Base-by-base conservation (phyloP, 805 yeast species). In the Priceomyces haplophilus region DNA sequence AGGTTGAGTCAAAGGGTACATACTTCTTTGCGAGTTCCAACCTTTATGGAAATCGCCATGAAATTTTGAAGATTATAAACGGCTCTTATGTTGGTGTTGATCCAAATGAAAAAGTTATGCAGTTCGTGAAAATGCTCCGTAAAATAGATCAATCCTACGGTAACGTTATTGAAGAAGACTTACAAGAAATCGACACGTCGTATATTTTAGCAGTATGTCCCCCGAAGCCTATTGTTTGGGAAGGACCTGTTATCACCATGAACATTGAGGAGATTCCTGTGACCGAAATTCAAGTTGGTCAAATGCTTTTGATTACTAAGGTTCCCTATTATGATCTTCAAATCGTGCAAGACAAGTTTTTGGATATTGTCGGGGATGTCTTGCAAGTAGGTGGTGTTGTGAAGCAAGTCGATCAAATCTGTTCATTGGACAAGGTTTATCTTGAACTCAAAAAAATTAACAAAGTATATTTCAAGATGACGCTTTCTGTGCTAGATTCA, bases 141-240 rank as follows among this genome's bases (percentile, higher is more conserved):
- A 48, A 45, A 34, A 45, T 49, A 18, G 51, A 44, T 30, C 54
- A 49, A 27, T 54, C 52, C 38, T 55, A 45, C 31, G 58, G 48
- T 32, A 46, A 43, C 19, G 11, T 29, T 16, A 19, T 10, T 10
- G 34, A 16, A 10, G 24, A 19, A 7, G 15, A n/a, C 8, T 7
- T 21, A 12, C 25, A 34, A 34, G 21, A 34, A 11, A 19, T 19
- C 15, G 37, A 34, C 11, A 39, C 69, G 20, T 86, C 88, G 0
- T 88, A 86, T 49, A 75, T 88, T 11, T 53, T 89, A 20, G 83
- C 88, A 0, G 62, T 90, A 3, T 82, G 87, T 53, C 89, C 96
- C 0, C 75, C 83, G 2, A 87, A 87, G 53, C 95, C 97, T 0
- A 76, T 90, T 62, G 79, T 86, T 38, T 91, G 98, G 98, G 89